These are phyloP conservation scores for Colletotrichum tropicicola DNA, from an alignment of 2,329 filamentous ascomycete genomes.

Conservation along the genomic window DNA sequence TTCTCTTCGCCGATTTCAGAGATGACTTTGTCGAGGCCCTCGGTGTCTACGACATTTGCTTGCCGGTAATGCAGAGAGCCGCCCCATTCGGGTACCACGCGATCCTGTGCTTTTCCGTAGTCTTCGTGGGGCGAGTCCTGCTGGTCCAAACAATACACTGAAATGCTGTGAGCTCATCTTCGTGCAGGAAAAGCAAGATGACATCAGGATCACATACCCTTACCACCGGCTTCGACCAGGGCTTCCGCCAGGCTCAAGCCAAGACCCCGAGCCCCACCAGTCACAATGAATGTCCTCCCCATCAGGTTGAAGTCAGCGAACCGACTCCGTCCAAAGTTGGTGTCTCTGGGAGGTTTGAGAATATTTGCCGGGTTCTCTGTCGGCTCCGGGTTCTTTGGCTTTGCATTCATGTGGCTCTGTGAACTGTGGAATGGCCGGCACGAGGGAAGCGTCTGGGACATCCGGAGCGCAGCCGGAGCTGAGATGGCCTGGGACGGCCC, in stretches of 20 bases:
- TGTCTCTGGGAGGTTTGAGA: constrained; percentile 30
- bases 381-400: constrained; percentile 36
- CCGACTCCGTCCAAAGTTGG: constrained; percentile 42
- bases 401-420: not conserved
- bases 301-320: constrained; percentile 75
- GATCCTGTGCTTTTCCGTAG: constrained; percentile 67
- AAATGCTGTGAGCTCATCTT: not conserved
- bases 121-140: constrained; percentile 59
- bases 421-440: constrained; percentile 7
- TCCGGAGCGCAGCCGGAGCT: not conserved
- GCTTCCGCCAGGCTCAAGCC: constrained; percentile 80
- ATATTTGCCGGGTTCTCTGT: constrained; percentile 36
- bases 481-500: not conserved
- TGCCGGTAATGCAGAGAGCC: constrained; percentile 73
- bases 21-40: constrained; percentile 65
- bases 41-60: constrained; percentile 72
- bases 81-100: constrained; percentile 70
- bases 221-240: constrained; percentile 78
- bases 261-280: constrained; percentile 76
- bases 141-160: constrained; percentile 67
- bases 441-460: not conserved
- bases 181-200: not conserved
- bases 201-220: constrained; percentile 47
- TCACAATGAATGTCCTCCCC: constrained; percentile 75
- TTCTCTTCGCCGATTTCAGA: constrained; percentile 68